Evolutionary conservation across 2,329 filamentous ascomycete genomes (phyloP).

Genomic region (Tolypocladium tropicale): DNA sequence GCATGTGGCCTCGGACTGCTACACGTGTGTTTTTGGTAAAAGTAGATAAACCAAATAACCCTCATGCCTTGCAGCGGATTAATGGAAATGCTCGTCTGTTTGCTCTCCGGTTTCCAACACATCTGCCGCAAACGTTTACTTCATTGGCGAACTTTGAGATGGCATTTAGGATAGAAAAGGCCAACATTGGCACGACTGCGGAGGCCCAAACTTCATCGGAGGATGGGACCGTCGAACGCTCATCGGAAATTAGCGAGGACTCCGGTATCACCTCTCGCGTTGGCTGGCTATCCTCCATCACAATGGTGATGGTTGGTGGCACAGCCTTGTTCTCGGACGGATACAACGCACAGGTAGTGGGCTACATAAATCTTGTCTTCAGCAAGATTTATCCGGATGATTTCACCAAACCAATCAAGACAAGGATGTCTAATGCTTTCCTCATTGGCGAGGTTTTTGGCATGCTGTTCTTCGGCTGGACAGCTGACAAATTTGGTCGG

Average conservation of each 20-base stretch:
- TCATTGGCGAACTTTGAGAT: no score
- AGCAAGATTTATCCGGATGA: slow-evolving; percentile 18
- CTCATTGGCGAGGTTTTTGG: slow-evolving; percentile 31
- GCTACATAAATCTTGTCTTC: slow-evolving; percentile 21
- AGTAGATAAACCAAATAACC: no score
- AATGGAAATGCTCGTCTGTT: no score
- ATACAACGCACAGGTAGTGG: slow-evolving; percentile 23
- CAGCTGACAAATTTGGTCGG: slow-evolving; percentile 34
- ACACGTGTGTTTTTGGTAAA: no score
- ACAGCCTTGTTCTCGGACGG: slow-evolving; percentile 22
- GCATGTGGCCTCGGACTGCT: no score
- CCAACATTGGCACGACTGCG: neutral
- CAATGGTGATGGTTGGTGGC: slow-evolving; percentile 17
- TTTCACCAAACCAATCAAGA: slow-evolving; percentile 23
- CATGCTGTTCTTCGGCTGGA: slow-evolving; percentile 27
- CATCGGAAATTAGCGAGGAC: neutral
- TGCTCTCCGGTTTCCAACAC: no score
- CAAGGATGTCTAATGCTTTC: slow-evolving; percentile 27
- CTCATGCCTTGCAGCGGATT: no score
- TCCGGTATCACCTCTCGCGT: neutral
- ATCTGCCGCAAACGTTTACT: no score
- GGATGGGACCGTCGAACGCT: neutral
- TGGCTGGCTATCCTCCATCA: neutral
- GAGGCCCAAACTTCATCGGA: neutral
- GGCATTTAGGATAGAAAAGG: neutral